Evolutionary conservation across 2,329 filamentous ascomycete species (phyloP).

Genomic region (Xylariomycetidae sp.): DNA sequence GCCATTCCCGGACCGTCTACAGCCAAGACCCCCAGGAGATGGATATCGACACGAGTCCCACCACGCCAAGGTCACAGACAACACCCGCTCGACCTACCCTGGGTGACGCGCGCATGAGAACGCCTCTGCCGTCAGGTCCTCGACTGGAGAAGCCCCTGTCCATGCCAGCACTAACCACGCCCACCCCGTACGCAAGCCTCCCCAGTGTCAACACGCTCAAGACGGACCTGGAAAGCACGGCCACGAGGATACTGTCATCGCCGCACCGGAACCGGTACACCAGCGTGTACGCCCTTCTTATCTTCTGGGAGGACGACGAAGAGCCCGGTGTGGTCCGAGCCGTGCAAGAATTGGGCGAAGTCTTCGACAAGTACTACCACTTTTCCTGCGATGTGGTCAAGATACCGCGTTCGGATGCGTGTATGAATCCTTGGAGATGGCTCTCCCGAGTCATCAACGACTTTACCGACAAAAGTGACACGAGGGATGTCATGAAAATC

Average conservation of each 20-base stretch:
- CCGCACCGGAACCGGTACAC: slow-evolving; percentile 47
- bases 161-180: slow-evolving; percentile 22
- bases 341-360: slow-evolving; percentile 41
- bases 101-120: slow-evolving; percentile 46
- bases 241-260: slow-evolving; percentile 43
- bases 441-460: slow-evolving; percentile 44
- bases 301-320: slow-evolving; percentile 51
- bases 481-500: slow-evolving; percentile 51
- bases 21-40: slow-evolving; percentile 45
- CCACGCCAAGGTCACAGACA: slow-evolving; percentile 17
- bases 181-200: slow-evolving; percentile 24
- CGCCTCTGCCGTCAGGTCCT: slow-evolving; percentile 50
- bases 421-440: slow-evolving; percentile 47
- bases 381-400: slow-evolving; percentile 42
- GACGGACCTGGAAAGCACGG: slow-evolving; percentile 46
- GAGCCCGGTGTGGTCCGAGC: slow-evolving; percentile 34
- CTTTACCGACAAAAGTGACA: slow-evolving; percentile 47
- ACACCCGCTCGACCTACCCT: slow-evolving; percentile 31
- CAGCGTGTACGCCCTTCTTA: slow-evolving; percentile 45
- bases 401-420: slow-evolving; percentile 43
- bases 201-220: slow-evolving; percentile 46
- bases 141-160: slow-evolving; percentile 46
- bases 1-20: slow-evolving; percentile 33
- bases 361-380: slow-evolving; percentile 47
- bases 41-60: slow-evolving; percentile 44